A percentile compares a stretch with the other conserved stretches of the same genome.
Conservation (phyloP, 345 rosid species). For the Streptanthus diversifolius region DNA sequence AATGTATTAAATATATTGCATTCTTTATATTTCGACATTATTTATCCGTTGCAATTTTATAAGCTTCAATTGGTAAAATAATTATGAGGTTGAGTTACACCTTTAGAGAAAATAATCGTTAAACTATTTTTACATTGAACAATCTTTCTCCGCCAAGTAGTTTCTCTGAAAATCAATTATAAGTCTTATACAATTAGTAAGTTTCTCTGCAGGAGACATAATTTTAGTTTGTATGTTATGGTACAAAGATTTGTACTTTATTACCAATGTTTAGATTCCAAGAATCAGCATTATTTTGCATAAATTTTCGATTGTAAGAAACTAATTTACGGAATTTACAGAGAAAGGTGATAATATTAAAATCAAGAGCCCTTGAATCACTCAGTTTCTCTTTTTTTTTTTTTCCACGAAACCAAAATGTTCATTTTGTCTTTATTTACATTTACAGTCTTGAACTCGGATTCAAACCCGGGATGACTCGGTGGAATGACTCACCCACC, state of each 20-base stretch:
- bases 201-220: background rate
- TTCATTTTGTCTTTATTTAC: constrained; percentile 15
- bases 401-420: background rate
- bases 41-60: background rate
- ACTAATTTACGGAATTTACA: background rate
- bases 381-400: background rate
- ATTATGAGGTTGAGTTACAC: background rate
- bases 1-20: background rate
- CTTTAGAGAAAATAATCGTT: background rate
- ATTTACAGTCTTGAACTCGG: constrained; percentile 32
- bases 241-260: background rate
- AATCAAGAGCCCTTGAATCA: constrained; percentile 2
- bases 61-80: background rate
- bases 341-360: constrained; percentile 2
- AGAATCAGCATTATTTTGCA: background rate
- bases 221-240: background rate
- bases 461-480: constrained; percentile 68
- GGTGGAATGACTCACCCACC: constrained; percentile 50
- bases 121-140: no score
- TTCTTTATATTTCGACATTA: background rate
- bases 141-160: background rate
- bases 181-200: background rate
- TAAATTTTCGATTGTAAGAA: background rate
- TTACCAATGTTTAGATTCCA: background rate
- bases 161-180: background rate